A percentile compares a stretch with the other conserved stretches of the same genome.
These are phyloP conservation scores for Botrytis porri DNA, from an alignment of 2,329 filamentous ascomycete species.

Conservation along the genomic window DNA sequence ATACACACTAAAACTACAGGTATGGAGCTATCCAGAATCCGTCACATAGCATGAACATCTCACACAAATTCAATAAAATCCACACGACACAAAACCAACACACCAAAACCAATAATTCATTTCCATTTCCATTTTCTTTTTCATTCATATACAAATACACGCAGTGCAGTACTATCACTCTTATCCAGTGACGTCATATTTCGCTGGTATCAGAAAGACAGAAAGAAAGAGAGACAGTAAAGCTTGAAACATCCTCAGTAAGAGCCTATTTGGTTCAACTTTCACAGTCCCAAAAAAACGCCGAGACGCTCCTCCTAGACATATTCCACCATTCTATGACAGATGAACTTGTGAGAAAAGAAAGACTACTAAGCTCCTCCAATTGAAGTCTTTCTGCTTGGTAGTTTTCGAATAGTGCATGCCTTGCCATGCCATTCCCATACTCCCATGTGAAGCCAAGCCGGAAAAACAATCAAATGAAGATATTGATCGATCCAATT, in stretches of 20 bases:
- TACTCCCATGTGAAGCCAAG: background rate
- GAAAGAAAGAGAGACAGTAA: background rate
- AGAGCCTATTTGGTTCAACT: background rate
- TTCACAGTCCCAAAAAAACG: background rate
- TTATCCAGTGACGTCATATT: background rate
- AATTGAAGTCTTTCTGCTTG: constrained; percentile 4
- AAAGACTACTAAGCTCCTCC: background rate
- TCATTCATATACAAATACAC: background rate
- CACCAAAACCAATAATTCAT: background rate
- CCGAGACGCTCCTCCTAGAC: background rate
- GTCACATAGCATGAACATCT: background rate
- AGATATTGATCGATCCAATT: background rate
- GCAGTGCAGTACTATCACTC: background rate
- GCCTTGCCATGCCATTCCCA: background rate
- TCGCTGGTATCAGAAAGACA: background rate
- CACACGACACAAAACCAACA: background rate
- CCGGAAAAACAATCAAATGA: background rate
- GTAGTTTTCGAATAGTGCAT: background rate
- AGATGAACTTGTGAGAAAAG: background rate
- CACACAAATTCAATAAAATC: background rate
- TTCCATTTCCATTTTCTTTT: background rate
- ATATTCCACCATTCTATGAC: background rate
- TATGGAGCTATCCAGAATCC: background rate
- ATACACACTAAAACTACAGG: background rate
- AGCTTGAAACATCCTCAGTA: background rate